Evolutionary conservation across 805 yeast species (phyloP), one percentile per base, ranked within the genome.

Genomic region (Maudiozyma saulgeensis): DNA sequence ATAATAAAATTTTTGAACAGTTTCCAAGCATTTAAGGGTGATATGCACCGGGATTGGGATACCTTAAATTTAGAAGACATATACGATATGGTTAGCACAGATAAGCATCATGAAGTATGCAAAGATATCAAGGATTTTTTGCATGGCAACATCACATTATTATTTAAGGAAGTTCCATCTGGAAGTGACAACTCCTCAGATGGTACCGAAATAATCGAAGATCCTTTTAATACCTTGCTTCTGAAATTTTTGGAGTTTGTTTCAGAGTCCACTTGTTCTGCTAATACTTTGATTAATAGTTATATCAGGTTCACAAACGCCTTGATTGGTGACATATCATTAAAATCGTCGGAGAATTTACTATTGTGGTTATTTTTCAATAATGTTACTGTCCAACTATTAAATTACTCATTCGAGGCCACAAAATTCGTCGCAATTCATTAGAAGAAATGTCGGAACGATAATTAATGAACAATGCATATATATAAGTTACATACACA

Each of bases 41-140:
- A 71, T 31, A 82, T 82, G 87, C 59, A 69, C 42, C 62, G 66
- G 35, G 87, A 81, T 62, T 83, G 87, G 88, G 48, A 62, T 12
- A 57, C 66, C 45, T 68, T 69, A 50, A 77, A 80, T 38, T 41
- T 59, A 41, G 55, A 59, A 31, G 61, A 59, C 35, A 56, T 59
- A 12, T 45, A 56, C 1, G 61, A 57, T 18, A 43, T 56, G 47
- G 58, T 59, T 16, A 50, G 49, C 38, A 54, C 53, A n/a, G 58
- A 51, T 25, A 48, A 51, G 13, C 49, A 58, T 37, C 43, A 48
- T 16, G 50, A 50, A 11, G 47, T 56, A 5, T 51, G 54, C 37
- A 44, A 41, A 19, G 41, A 41, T 11, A 56, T 60, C 9, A 56
- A 55, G 48, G 48, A 48, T 5, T 57, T 56, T 28, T 49, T 60